Evolutionary conservation across 2,329 filamentous ascomycete species (phyloP).

Genomic region (Diaporthe sp.): DNA sequence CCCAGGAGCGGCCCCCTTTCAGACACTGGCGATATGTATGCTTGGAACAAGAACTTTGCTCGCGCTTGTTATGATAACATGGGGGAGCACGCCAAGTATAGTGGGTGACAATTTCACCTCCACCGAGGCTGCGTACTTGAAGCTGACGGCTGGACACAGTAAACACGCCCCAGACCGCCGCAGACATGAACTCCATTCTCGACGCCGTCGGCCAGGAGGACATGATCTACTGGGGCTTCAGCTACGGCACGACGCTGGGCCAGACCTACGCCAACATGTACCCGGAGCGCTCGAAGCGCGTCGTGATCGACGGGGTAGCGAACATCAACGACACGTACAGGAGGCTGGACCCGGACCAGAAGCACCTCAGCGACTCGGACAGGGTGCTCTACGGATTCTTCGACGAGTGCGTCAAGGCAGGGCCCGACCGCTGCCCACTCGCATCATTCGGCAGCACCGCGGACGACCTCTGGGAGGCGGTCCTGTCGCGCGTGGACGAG

Average conservation of each 20-base stretch:
- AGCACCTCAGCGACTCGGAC: slow-evolving; percentile 58
- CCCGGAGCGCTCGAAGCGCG: slow-evolving; percentile 52
- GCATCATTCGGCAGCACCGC: slow-evolving; percentile 54
- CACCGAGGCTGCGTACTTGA: slow-evolving; percentile 54
- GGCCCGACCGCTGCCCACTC: slow-evolving; percentile 57
- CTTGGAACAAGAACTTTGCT: slow-evolving; percentile 57
- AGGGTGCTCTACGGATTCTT: slow-evolving; percentile 58
- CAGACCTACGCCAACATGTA: slow-evolving; percentile 58
- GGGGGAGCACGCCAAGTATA: slow-evolving; percentile 58
- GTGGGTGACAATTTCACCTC: slow-evolving; percentile 64
- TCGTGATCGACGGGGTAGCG: slow-evolving; percentile 62
- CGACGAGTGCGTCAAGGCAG: slow-evolving; percentile 63
- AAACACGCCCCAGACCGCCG: slow-evolving; percentile 27
- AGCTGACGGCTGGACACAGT: background rate
- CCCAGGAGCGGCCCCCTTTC: slow-evolving; percentile 46
- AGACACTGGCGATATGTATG: slow-evolving; percentile 56
- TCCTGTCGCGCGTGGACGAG: slow-evolving; percentile 50
- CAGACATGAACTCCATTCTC: slow-evolving; percentile 27
- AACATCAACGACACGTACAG: slow-evolving; percentile 53
- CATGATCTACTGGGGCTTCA: slow-evolving; percentile 62
- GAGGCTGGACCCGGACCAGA: slow-evolving; percentile 51
- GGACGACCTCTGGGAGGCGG: slow-evolving; percentile 50
- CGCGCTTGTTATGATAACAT: slow-evolving; percentile 58
- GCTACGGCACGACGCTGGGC: slow-evolving; percentile 62
- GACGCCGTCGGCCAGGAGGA: slow-evolving; percentile 42